phyloP scores from a whole-genome alignment of 2,329 filamentous ascomycete genomes.

The Arachnopeziza araneosa region DNA sequence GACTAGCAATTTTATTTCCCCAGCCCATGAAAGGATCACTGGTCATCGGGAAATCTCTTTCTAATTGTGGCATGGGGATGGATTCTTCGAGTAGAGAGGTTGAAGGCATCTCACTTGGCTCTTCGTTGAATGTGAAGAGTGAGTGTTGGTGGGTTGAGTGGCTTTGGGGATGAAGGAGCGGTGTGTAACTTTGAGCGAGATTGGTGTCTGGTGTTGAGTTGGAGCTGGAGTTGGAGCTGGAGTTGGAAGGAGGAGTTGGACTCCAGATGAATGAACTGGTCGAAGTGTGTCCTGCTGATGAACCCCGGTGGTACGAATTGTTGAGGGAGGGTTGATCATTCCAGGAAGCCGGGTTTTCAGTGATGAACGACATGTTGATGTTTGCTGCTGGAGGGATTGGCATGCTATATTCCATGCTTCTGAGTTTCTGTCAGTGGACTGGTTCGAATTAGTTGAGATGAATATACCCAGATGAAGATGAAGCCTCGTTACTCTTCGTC shows the following conservation, averaged over 20 bases:
- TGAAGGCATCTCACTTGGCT: background rate
- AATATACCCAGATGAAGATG: background rate
- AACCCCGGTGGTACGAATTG: background rate
- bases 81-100: background rate
- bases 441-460: background rate
- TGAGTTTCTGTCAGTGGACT: background rate
- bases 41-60: conserved; percentile 1
- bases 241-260: background rate
- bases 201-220: background rate
- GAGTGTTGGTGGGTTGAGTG: background rate
- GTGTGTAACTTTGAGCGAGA: background rate
- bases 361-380: background rate
- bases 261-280: background rate
- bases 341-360: background rate
- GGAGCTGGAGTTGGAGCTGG: background rate
- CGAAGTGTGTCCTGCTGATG: background rate
- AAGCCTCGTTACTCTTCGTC: too few species aligned
- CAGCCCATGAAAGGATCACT: conserved; percentile 19
- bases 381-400: background rate
- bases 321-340: background rate
- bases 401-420: background rate
- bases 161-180: background rate
- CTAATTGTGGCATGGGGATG: background rate
- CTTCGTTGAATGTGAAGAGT: background rate
- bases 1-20: conserved; percentile 10